These are phyloP conservation scores for Solanum chmielewskii DNA, from an alignment of 257 asterid species.

Conservation along the genomic window DNA sequence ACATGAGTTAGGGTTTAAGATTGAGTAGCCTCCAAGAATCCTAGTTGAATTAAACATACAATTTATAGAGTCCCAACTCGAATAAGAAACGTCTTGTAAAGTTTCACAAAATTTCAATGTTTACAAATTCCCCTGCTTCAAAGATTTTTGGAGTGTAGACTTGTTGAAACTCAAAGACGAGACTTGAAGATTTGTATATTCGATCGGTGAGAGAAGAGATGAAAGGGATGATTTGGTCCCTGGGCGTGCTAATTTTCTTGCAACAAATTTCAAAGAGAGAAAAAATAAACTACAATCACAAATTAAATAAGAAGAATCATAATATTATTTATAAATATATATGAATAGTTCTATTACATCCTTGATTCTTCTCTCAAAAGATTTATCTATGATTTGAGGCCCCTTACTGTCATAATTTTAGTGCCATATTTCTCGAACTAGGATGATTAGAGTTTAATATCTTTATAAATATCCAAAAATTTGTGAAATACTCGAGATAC, in stretches of 20 bases:
- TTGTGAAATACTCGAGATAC: not conserved
- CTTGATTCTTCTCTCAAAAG: not conserved
- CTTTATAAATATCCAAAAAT: not conserved
- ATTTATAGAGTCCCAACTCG: no score
- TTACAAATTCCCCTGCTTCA: no score
- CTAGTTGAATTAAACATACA: no score
- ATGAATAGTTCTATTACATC: not conserved
- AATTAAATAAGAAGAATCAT: not conserved
- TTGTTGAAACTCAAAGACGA: no score
- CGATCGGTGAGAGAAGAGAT: not conserved
- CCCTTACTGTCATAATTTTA: not conserved
- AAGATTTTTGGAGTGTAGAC: no score
- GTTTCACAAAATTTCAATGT: no score
- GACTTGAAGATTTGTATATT: no score
- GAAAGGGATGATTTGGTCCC: not conserved
- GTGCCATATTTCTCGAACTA: not conserved
- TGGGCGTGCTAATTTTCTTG: not conserved
- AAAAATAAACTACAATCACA: not conserved
- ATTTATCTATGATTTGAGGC: not conserved
- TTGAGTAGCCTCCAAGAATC: no score
- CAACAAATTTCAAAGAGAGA: not conserved
- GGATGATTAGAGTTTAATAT: not conserved
- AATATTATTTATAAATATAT: no score
- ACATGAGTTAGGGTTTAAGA: no score
- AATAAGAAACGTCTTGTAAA: no score